Conservation (phyloP, 1,139 yeast species). For the Hyphopichia buzzinii region DNA sequence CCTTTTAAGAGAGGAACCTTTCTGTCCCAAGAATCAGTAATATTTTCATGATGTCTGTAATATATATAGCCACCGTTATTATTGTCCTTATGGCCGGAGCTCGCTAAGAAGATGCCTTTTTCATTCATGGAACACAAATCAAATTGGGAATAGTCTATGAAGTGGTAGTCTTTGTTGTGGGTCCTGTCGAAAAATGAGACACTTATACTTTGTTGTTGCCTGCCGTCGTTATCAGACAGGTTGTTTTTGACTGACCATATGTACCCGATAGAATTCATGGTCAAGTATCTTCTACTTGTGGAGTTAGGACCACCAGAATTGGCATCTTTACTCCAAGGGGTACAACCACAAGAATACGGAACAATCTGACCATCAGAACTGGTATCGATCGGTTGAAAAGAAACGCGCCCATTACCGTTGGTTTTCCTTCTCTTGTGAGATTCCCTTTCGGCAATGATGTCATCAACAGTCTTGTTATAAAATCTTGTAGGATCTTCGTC, state of each 20-base stretch:
- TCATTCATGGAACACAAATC: conserved; percentile 76
- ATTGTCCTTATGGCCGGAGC: conserved; percentile 26
- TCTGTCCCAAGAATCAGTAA: conserved; percentile 46
- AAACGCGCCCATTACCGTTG: conserved; percentile 14
- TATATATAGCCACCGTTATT: conserved; percentile 30
- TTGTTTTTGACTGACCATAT: conserved; percentile 69
- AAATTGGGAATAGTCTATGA: conserved; percentile 68
- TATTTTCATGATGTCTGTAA: conserved; percentile 45
- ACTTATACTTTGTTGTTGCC: conserved; percentile 61
- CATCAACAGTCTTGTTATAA: conserved; percentile 16
- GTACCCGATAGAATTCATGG: conserved; percentile 80
- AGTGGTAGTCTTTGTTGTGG: conserved; percentile 79
- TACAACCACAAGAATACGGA: conserved; percentile 75
- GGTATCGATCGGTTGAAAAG: not conserved
- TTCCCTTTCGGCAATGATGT: conserved; percentile 14
- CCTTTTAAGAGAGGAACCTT: conserved; percentile 32
- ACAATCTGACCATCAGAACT: conserved; percentile 5
- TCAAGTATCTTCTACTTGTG: conserved; percentile 63
- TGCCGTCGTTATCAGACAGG: conserved; percentile 10
- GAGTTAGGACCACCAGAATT: conserved; percentile 10
- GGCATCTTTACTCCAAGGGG: conserved; percentile 67
- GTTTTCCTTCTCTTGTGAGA: conserved; percentile 26
- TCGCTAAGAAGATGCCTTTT: conserved; percentile 64
- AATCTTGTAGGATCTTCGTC: conserved; percentile 12
- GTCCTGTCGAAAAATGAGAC: conserved; percentile 85